Evolutionary conservation across 352 stramenopile genomes (phyloP).

Genomic region (Globisporangium lucens): DNA sequence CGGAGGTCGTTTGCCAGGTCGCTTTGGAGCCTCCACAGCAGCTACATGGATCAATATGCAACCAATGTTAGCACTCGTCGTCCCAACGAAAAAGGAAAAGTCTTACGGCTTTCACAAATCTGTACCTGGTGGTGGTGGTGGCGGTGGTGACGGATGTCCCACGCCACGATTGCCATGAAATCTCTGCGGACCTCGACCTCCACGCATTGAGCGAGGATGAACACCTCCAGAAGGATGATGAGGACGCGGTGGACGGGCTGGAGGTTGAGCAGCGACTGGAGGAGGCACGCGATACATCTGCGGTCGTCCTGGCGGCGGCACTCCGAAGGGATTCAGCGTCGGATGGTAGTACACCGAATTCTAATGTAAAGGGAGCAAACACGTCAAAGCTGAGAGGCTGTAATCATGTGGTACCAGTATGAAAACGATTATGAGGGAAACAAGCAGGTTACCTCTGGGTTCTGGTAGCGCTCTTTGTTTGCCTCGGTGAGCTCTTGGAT

Average conservation of each 20-base stretch:
- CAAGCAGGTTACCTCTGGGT: slow-evolving; percentile 43
- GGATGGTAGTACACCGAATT: slow-evolving; percentile 83
- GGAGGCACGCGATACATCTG: slow-evolving; percentile 55
- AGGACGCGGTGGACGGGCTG: not conserved
- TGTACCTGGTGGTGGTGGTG: slow-evolving; percentile 12
- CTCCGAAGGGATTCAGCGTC: slow-evolving; percentile 75
- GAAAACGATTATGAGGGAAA: not conserved
- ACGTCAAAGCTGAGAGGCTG: not conserved
- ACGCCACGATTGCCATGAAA: slow-evolving; percentile 1
- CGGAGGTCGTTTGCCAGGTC: slow-evolving; percentile 62
- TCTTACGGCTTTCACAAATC: not conserved
- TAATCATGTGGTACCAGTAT: not conserved
- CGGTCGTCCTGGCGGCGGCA: slow-evolving; percentile 55
- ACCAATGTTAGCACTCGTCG: not conserved
- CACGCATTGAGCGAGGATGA: slow-evolving; percentile 4
- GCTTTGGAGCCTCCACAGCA: slow-evolving; percentile 12
- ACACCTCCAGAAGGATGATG: slow-evolving; percentile 10
- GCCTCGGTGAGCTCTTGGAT: slow-evolving; percentile 45
- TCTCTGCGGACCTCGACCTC: slow-evolving; percentile 6
- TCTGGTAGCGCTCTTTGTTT: slow-evolving; percentile 68
- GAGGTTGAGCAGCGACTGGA: slow-evolving; percentile 6
- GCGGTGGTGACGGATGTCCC: slow-evolving; percentile 3
- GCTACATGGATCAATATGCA: not conserved
- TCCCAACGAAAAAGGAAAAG: not conserved
- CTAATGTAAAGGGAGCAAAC: slow-evolving; percentile 14